Evolutionary conservation across 257 asterid genomes (phyloP).

Genomic region (Forsythia suspensa): DNA sequence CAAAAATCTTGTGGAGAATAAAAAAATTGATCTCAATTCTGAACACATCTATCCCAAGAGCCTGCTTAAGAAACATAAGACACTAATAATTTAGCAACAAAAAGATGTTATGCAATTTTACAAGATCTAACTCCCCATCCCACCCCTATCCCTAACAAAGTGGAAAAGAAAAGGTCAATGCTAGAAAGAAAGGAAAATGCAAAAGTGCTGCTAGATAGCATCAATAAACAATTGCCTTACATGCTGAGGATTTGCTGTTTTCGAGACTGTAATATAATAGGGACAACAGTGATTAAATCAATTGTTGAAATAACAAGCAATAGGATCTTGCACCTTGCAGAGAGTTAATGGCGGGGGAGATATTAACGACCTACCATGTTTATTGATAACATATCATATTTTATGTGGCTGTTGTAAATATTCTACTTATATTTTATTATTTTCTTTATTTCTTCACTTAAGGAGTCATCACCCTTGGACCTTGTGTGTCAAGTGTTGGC

Average conservation of each 20-base stretch:
- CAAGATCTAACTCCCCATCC: background rate
- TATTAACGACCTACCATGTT: conserved; percentile 45
- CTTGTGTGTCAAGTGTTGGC: too few relatives aligned
- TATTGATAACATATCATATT: too few relatives aligned
- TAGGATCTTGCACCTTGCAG: conserved; percentile 53
- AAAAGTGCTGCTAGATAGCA: background rate
- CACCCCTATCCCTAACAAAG: background rate
- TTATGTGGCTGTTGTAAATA: too few relatives aligned
- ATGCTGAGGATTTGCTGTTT: conserved; percentile 8
- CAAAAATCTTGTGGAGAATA: too few relatives aligned
- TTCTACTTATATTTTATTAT: too few relatives aligned
- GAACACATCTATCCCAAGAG: too few relatives aligned
- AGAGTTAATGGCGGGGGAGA: conserved; percentile 60
- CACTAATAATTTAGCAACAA: conserved; percentile 14
- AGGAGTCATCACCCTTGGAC: too few relatives aligned
- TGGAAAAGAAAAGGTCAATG: background rate
- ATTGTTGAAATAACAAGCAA: conserved; percentile 10
- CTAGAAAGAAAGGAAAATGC: background rate
- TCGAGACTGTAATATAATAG: background rate
- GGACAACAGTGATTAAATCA: background rate
- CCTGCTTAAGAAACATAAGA: too few relatives aligned
- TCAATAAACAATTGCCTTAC: conserved; percentile 6
- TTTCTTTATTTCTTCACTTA: too few relatives aligned
- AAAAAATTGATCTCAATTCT: too few relatives aligned
- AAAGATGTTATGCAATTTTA: conserved; percentile 8